Conservation (phyloP, 495 filamentous ascomycete species). For the Neurospora hispaniola region DNA sequence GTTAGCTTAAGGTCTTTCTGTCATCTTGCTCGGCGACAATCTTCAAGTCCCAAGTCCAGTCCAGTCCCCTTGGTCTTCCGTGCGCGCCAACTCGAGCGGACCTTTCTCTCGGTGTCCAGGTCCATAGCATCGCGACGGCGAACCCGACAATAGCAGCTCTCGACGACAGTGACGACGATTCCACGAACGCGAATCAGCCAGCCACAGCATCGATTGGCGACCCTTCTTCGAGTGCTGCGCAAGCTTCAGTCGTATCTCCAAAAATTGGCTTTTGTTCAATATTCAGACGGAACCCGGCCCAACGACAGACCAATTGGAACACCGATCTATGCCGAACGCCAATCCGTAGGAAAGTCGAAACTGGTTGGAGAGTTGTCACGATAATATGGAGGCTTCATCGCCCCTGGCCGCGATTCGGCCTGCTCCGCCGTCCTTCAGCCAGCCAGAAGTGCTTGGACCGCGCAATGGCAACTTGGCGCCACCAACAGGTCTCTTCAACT, state of each 20-base stretch:
- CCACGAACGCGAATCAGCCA: background rate
- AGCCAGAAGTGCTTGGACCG: slow-evolving; percentile 33
- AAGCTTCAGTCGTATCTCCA: background rate
- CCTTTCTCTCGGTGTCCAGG: background rate
- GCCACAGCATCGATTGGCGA: background rate
- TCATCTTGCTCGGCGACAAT: background rate
- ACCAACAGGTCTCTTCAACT: slow-evolving; percentile 50
- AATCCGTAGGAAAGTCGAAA: background rate
- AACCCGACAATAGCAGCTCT: background rate
- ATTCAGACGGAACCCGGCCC: background rate
- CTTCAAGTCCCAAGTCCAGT: background rate
- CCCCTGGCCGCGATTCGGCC: slow-evolving; percentile 92
- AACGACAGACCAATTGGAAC: background rate
- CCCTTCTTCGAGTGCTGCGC: background rate
- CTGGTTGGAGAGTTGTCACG: background rate
- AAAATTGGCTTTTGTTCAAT: background rate
- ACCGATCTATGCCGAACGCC: background rate
- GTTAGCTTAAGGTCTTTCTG: background rate
- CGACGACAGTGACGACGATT: background rate
- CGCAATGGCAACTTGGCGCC: slow-evolving; percentile 40
- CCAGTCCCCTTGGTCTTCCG: background rate
- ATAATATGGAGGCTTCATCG: slow-evolving; percentile 79
- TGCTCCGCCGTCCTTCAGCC: slow-evolving; percentile 45
- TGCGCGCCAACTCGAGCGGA: background rate
- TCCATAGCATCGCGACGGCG: background rate